These are phyloP conservation scores for Dioszegia crocea DNA, from an alignment of 768 basidiomycete genomes.

Conservation along the genomic window DNA sequence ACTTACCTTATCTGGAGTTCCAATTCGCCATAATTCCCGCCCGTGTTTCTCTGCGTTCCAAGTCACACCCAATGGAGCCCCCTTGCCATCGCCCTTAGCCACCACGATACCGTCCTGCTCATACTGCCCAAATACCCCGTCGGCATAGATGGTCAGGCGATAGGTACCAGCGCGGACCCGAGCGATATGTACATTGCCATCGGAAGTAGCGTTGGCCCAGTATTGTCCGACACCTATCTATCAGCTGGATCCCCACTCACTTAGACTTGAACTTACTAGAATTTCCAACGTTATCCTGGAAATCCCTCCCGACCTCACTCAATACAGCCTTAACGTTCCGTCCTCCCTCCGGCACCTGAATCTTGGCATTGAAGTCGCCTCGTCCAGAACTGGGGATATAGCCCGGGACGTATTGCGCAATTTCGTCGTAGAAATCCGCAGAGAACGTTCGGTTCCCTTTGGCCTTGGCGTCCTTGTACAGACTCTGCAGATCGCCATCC, in stretches of 20 bases:
- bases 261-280: not conserved
- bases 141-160: constrained; percentile 31
- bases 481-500: constrained; percentile 3
- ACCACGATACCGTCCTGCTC: constrained; percentile 21
- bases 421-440: constrained; percentile 29
- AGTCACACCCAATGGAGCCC: not conserved
- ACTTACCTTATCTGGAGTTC: constrained; percentile 27
- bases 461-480: constrained; percentile 3
- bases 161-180: constrained; percentile 33
- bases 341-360: constrained; percentile 20
- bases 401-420: constrained; percentile 20
- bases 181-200: constrained; percentile 18
- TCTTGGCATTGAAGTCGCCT: constrained; percentile 16
- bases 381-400: constrained; percentile 14
- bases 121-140: constrained; percentile 29
- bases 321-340: constrained; percentile 22
- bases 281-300: constrained; percentile 28
- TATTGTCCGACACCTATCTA: constrained; percentile 20
- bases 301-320: constrained; percentile 18
- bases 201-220: constrained; percentile 23
- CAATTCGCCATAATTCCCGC: constrained; percentile 29
- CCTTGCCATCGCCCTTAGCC: constrained; percentile 7
- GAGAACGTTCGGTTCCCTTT: constrained; percentile 11
- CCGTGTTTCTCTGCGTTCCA: constrained; percentile 17
- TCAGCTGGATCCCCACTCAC: not conserved